Evolutionary conservation across 2,329 filamentous ascomycete genomes (phyloP).

Genomic region (Ceratocystis harringtonii): DNA sequence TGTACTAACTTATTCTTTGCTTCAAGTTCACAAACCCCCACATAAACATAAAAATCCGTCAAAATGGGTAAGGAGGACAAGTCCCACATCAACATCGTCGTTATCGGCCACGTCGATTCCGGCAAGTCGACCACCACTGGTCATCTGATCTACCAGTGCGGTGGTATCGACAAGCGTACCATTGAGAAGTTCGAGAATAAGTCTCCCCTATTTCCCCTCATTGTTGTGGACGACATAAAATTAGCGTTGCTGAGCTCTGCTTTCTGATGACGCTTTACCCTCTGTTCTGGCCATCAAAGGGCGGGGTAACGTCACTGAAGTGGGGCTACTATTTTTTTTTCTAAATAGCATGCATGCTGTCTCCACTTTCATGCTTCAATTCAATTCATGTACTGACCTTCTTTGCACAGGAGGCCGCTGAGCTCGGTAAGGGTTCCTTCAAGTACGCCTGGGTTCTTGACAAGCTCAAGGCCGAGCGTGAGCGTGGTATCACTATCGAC

Average conservation of each 20-base stretch:
- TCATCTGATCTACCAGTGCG: slow-evolving; percentile 99
- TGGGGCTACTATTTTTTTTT: neutral
- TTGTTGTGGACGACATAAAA: neutral
- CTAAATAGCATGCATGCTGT: slow-evolving; percentile 5
- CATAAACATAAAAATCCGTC: slow-evolving; percentile 20
- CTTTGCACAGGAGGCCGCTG: slow-evolving; percentile 70
- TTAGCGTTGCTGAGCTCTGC: neutral
- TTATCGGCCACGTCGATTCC: slow-evolving; percentile 99
- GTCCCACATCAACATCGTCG: slow-evolving; percentile 93
- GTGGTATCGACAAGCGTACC: slow-evolving; percentile 99
- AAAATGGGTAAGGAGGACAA: slow-evolving; percentile 73
- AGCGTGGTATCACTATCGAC: slow-evolving; percentile 99
- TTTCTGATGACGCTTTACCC: neutral
- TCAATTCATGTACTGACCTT: slow-evolving; percentile 17
- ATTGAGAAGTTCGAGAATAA: slow-evolving; percentile 99
- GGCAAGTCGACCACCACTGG: slow-evolving; percentile 93
- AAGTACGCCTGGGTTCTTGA: slow-evolving; percentile 99
- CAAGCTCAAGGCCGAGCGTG: slow-evolving; percentile 99
- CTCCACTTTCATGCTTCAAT: neutral
- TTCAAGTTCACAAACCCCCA: slow-evolving; percentile 9
- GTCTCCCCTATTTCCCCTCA: slow-evolving; percentile 23
- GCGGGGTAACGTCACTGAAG: neutral
- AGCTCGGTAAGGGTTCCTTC: slow-evolving; percentile 99
- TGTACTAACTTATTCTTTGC: neutral
- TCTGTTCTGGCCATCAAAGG: neutral